A percentile compares a stretch with the other conserved stretches of the same genome.
Conservation (phyloP, 352 stramenopile species). For the Phytophthora cryptogea region DNA sequence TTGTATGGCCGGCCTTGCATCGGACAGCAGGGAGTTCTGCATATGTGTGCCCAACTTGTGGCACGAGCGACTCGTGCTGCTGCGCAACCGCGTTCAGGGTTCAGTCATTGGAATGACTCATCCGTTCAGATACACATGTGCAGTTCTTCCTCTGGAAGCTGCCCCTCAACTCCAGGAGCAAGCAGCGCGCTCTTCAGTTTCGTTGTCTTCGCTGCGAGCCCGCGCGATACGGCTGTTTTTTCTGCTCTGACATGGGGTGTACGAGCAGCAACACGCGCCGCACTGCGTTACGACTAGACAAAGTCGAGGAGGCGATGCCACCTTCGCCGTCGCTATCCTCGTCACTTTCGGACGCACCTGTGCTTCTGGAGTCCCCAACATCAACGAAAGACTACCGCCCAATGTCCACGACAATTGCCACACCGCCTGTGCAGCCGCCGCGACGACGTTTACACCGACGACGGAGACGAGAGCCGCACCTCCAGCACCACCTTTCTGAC, state of each 20-base stretch:
- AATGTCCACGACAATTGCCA: constrained; percentile 15
- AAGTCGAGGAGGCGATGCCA: constrained; percentile 26
- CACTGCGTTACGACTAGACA: constrained; percentile 23
- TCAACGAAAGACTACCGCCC: constrained; percentile 13
- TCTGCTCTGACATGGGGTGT: constrained; percentile 30
- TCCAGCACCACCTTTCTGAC: constrained; percentile 36
- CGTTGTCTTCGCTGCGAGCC: constrained; percentile 1
- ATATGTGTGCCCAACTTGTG: constrained; percentile 20
- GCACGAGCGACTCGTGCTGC: constrained; percentile 5
- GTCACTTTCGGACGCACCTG: constrained; percentile 25
- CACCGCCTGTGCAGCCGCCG: constrained; percentile 19
- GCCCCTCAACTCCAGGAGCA: background rate
- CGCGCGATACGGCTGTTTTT: constrained; percentile 3
- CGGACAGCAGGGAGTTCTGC: background rate
- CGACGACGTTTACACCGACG: constrained; percentile 23
- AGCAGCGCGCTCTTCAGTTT: constrained; percentile 5
- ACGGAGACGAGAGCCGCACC: constrained; percentile 27
- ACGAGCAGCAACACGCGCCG: constrained; percentile 30
- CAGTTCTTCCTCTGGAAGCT: constrained; percentile 7
- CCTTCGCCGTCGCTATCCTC: constrained; percentile 27
- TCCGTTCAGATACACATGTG: constrained; percentile 20
- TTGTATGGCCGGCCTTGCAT: constrained; percentile 2
- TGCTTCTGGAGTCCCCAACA: constrained; percentile 31
- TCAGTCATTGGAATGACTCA: constrained; percentile 21
- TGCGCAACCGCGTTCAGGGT: constrained; percentile 21